Conservation (phyloP, 2,329 filamentous ascomycete species). For the Ascochyta koolunga region DNA sequence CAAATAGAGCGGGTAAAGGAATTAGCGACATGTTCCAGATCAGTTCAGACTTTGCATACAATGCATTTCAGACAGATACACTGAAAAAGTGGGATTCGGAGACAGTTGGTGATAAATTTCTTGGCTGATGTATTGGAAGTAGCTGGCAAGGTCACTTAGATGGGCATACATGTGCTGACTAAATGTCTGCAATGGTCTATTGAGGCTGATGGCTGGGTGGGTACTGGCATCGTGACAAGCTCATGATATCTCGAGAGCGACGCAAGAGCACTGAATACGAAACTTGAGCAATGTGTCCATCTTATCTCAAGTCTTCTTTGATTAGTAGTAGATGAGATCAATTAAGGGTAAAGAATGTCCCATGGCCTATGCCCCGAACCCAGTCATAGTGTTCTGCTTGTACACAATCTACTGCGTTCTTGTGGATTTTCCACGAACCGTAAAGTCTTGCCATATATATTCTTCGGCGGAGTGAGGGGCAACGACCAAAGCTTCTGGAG, state of each 20-base stretch:
- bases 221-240: conserved; percentile 19
- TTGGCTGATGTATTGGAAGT: not conserved
- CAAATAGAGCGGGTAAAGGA: conserved; percentile 32
- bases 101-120: conserved; percentile 7
- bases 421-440: too few relatives aligned
- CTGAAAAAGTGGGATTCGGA: conserved; percentile 19
- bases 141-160: conserved; percentile 7
- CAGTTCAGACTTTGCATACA: conserved; percentile 41
- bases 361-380: not conserved
- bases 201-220: conserved; percentile 26
- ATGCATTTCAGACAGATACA: conserved; percentile 33
- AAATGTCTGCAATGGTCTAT: conserved; percentile 17
- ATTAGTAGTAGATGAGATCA: not conserved
- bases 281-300: not conserved
- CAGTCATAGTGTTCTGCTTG: too few relatives aligned
- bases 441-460: too few relatives aligned
- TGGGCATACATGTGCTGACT: conserved; percentile 19
- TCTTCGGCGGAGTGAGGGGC: too few relatives aligned
- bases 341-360: not conserved
- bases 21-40: conserved; percentile 38
- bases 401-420: too few relatives aligned
- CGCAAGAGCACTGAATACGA: too few relatives aligned
- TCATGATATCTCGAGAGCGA: not conserved
- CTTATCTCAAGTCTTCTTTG: not conserved
- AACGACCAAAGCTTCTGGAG: too few relatives aligned